Base-by-base conservation (phyloP, 257 asterid species). In the Linaria vulgaris region DNA sequence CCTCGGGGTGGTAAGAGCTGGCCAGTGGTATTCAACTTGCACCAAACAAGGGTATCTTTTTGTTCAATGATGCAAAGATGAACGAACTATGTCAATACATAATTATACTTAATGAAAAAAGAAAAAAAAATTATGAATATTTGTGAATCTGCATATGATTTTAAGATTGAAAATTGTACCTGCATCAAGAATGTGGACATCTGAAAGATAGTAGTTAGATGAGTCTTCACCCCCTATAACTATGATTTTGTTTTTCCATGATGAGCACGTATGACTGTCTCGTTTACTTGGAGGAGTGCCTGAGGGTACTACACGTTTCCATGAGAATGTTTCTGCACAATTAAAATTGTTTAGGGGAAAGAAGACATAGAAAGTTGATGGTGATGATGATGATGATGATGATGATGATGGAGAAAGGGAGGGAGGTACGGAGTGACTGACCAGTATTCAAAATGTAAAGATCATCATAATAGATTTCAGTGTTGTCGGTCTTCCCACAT, bases 221-320 rank as follows among this genome's bases (percentile, higher is more conserved):
- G 90, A 83, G 69, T 94, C 97, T 84, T 88, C 96, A 64, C 99
- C 99, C 46, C 99, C 99, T 58, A 94, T 80, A 76, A 94, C 91
- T 50, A 90, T 83, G 76, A 94, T 87, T 80, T 88, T 94, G 73
- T 83, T 86, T 71, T 74, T 85, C 96, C 95, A 94, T 39, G 97
- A 90, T 59, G 97, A 86, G 80, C 97, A 90, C 14, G 95, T 87
- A 75, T 94, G 99, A 55, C 97, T 82, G 65, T 73, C 94, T 69
- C 99, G 85, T 82, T 88, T 94, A 73, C 88, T 84, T 44, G 99
- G 99, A 63, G 99, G 99, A 73, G 90, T 80, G 69, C 99, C 99
- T 6, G 95, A 81, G 51, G 97, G 95, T 64, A 67, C 79, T 53
- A 86, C 91, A 63, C 85, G 81, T 72, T 81, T 85, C 99, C 99